A percentile compares a stretch with the other conserved stretches of the same genome.
Conservation (phyloP, 306 rosid species). For the Hippophae tibetana region DNA sequence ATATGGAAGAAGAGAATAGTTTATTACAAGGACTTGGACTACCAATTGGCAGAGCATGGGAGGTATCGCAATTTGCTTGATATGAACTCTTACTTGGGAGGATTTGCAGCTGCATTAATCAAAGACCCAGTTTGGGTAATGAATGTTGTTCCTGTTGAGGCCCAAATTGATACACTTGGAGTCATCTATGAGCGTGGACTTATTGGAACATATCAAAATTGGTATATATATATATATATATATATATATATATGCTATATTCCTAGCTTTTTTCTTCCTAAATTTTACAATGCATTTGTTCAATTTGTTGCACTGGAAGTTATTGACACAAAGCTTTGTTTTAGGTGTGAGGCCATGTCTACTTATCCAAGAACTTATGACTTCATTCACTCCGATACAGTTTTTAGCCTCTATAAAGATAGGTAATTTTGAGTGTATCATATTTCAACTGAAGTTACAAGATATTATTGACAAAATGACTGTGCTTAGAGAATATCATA, state of each 20-base stretch:
- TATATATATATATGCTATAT: background rate
- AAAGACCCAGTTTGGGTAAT: constrained; percentile 84
- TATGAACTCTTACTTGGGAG: constrained; percentile 79
- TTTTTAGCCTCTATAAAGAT: constrained; percentile 62
- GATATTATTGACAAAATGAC: no score
- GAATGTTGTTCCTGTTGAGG: constrained; percentile 80
- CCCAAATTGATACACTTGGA: constrained; percentile 71
- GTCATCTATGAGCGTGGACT: constrained; percentile 77
- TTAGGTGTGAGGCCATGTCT: constrained; percentile 96
- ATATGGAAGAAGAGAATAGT: constrained; percentile 74
- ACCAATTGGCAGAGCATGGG: constrained; percentile 56
- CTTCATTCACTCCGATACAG: constrained; percentile 80
- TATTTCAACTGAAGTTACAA: no score
- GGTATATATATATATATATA: constrained; percentile 33
- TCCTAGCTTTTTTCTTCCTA: no score
- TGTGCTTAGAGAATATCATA: no score
- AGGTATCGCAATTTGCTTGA: constrained; percentile 81
- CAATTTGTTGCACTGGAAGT: background rate
- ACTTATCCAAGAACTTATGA: constrained; percentile 91
- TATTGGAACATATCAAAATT: constrained; percentile 86
- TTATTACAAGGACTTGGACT: constrained; percentile 50
- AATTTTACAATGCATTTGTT: no score
- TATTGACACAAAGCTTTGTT: constrained; percentile 7
- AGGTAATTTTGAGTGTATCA: constrained; percentile 33
- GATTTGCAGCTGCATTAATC: constrained; percentile 79